A percentile compares a stretch with the other conserved stretches of the same genome.
Conservation (phyloP, 2,329 filamentous ascomycete species). For the Phaeosphaeria sp. region DNA sequence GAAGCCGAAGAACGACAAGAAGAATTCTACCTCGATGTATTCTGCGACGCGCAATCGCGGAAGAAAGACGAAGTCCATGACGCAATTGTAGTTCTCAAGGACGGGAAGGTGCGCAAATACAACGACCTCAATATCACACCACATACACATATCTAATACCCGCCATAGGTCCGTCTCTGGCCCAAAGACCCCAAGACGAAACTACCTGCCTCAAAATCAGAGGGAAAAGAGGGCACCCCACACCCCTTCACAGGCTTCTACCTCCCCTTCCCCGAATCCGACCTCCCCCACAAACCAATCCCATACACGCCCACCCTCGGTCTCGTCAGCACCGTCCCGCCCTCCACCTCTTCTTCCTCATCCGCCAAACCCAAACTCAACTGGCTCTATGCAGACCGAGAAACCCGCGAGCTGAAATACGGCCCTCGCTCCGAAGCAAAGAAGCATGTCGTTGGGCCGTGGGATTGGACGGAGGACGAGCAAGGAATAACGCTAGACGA, state of each 20-base stretch:
- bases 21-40: conserved; percentile 59
- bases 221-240: conserved; percentile 33
- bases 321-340: conserved; percentile 57
- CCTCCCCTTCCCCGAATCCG: conserved; percentile 55
- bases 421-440: conserved; percentile 74
- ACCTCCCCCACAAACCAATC: conserved; percentile 45
- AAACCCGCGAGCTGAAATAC: conserved; percentile 67
- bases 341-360: conserved; percentile 6
- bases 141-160: not conserved
- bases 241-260: conserved; percentile 61
- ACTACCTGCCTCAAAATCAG: conserved; percentile 25
- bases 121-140: not conserved
- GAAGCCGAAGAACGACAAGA: conserved; percentile 56
- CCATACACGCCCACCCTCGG: conserved; percentile 52
- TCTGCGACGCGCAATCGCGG: conserved; percentile 48
- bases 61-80: conserved; percentile 51
- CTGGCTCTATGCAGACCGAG: conserved; percentile 70
- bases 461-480: conserved; percentile 77
- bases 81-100: conserved; percentile 52
- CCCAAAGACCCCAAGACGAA: conserved; percentile 44
- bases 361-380: conserved; percentile 63
- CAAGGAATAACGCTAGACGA: conserved; percentile 60
- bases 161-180: conserved; percentile 42
- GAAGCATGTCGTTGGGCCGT: conserved; percentile 77
- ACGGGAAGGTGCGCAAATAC: conserved; percentile 50